Conservation (phyloP, 495 filamentous ascomycete genomes). For the Penicillium simplicissimum region DNA sequence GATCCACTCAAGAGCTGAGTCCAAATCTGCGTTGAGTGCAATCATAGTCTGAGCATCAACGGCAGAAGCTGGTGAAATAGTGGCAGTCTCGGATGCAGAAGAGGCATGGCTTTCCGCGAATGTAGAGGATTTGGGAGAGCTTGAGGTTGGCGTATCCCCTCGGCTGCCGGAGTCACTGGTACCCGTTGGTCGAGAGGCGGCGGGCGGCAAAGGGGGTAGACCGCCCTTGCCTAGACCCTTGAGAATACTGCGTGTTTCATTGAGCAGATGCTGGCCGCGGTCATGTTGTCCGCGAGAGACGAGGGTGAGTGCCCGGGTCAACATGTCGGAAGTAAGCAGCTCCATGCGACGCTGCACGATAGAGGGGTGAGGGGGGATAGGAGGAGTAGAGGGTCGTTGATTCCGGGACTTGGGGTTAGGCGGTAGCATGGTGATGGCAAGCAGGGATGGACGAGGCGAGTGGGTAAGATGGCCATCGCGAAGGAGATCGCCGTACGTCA, state of each 20-base stretch:
- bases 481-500: constrained; percentile 91
- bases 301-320: constrained; percentile 87
- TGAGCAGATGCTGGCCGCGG: constrained; percentile 84
- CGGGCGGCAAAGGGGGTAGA: constrained; percentile 82
- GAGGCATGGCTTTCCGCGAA: constrained; percentile 46
- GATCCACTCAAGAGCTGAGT: constrained; percentile 97
- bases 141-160: constrained; percentile 40
- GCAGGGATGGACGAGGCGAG: constrained; percentile 80
- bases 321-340: constrained; percentile 95
- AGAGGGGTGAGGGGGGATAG: constrained; percentile 92
- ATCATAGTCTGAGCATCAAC: constrained; percentile 78
- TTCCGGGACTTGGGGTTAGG: constrained; percentile 60
- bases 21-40: constrained; percentile 88
- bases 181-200: constrained; percentile 31
- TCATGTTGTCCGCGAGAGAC: constrained; percentile 92
- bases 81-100: constrained; percentile 48
- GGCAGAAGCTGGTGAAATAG: constrained; percentile 66
- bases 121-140: constrained; percentile 44
- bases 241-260: constrained; percentile 91
- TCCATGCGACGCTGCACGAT: constrained; percentile 99
- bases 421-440: constrained; percentile 99
- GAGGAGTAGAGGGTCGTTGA: constrained; percentile 67
- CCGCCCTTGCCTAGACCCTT: constrained; percentile 95
- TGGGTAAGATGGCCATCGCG: constrained; percentile 88
- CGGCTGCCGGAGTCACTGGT: constrained; percentile 42